These are phyloP conservation scores for Parietichytrium sp. DNA, from an alignment of 108 stramenopile genomes.

Conservation along the genomic window DNA sequence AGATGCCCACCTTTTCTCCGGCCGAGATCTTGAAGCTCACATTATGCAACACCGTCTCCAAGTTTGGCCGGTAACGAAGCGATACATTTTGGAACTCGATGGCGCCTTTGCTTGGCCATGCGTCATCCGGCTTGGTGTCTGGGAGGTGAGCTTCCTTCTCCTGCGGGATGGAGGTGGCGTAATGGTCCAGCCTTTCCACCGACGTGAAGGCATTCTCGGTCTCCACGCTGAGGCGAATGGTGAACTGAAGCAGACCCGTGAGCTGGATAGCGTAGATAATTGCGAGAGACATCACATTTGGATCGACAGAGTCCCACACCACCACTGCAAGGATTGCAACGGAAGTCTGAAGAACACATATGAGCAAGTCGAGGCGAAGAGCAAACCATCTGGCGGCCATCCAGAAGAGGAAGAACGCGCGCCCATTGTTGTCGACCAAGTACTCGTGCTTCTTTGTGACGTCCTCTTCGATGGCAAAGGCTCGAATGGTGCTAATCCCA, in stretches of 20 bases:
- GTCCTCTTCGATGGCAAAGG: background rate
- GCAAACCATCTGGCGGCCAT: background rate
- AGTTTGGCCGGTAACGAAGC: slow-evolving; percentile 76
- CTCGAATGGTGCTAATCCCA: background rate
- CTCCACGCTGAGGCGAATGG: slow-evolving; percentile 17
- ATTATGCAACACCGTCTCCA: slow-evolving; percentile 84
- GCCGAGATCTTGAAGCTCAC: slow-evolving; percentile 69
- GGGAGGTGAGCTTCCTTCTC: background rate
- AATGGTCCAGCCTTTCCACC: slow-evolving; percentile 48
- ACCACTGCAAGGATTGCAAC: background rate
- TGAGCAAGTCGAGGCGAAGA: slow-evolving; percentile 73
- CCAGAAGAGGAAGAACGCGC: background rate
- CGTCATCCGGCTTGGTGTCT: background rate
- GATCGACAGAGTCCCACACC: slow-evolving; percentile 28
- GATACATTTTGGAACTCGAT: slow-evolving; percentile 69
- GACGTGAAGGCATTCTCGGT: slow-evolving; percentile 40
- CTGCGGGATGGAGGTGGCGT: slow-evolving; percentile 25
- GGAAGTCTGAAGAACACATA: background rate
- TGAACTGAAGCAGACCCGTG: background rate
- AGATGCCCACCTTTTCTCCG: slow-evolving; percentile 75
- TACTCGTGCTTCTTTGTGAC: background rate
- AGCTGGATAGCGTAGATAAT: background rate
- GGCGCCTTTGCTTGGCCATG: slow-evolving; percentile 75
- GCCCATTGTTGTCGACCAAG: background rate
- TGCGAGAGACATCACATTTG: background rate